phyloP scores from a whole-genome alignment of 2,329 filamentous ascomycete genomes.

The Colletotrichum cuscutae region DNA sequence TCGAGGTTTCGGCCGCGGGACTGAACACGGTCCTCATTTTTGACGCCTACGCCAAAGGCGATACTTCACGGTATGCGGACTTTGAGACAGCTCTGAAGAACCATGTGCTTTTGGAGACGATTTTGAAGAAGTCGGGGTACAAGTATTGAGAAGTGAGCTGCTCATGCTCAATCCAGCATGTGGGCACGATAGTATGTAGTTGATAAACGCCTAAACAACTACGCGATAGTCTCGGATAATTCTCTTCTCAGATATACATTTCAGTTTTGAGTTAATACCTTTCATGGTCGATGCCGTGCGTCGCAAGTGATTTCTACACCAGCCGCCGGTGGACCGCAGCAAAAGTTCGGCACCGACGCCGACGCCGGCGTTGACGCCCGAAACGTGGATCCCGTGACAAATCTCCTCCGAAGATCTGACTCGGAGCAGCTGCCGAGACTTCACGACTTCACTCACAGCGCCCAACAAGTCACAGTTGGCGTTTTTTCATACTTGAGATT shows the following conservation, averaged over 20 bases:
- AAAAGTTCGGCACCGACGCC: background rate
- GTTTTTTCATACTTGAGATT: too few relatives aligned
- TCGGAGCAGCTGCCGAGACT: conserved; percentile 1
- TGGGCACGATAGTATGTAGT: too few relatives aligned
- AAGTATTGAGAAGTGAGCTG: background rate
- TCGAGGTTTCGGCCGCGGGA: conserved; percentile 23
- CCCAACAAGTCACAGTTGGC: background rate
- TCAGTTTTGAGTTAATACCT: too few relatives aligned
- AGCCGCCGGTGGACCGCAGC: background rate
- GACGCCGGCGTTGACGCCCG: conserved; percentile 19
- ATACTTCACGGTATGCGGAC: conserved; percentile 25
- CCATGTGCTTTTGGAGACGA: conserved; percentile 38
- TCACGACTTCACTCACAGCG: too few relatives aligned
- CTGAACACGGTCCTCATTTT: conserved; percentile 38
- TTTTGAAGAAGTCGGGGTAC: conserved; percentile 30
- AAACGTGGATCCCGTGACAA: conserved; percentile 13
- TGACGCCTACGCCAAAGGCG: conserved; percentile 38
- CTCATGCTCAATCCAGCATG: too few relatives aligned
- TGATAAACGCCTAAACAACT: too few relatives aligned
- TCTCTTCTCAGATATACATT: background rate
- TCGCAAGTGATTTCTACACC: background rate
- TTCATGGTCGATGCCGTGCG: too few relatives aligned
- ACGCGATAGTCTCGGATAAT: too few relatives aligned
- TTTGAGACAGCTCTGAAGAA: conserved; percentile 40
- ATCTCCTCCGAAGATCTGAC: conserved; percentile 6